Evolutionary conservation across 2,329 filamentous ascomycete genomes (phyloP), one percentile per base, ranked within the genome.

Genomic region (Teratosphaeria viscida): DNA sequence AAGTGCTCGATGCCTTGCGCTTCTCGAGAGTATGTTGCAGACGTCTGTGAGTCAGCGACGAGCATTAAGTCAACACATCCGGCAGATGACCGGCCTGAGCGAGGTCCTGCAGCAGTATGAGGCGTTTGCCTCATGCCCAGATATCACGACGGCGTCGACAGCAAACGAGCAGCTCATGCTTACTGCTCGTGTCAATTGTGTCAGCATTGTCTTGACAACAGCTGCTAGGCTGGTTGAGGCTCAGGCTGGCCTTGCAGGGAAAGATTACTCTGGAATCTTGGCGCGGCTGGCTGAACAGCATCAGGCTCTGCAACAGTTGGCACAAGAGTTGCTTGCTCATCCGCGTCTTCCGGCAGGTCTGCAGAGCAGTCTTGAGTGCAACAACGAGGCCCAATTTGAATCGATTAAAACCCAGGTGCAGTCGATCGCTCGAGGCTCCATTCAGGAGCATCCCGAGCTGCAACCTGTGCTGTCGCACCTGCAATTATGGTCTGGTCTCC

Each of bases 11-110:
- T 92, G 90, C 70, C 82, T 89, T 55, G 90, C 90, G 0, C 89
- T 89, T 64, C 77, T 96, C n/a, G 94, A 99, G 71, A 90, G 92
- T 29, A 80, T 96, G 61, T 77, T 97, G 34, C 81, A 86, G 61
- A 75, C 60, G 0, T 60, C 61, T 12, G 58, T 65, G 5, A 52
- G 58, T 23, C 66, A 70, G 60, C 65, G 65, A 16, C 23, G 7
- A 54, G 55, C 35, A n/a, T 14, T 56, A 12, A n/a, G 52, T 16
- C 43, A 54, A 47, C 27, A 58, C 10, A 6, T 58, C 5, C 47
- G 29, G 27, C 55, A 56, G 23, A 16, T 56, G 1, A n/a, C 8
- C 14, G 5, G 16, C 26, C 55, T 54, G n/a, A 19, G 19, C 16
- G 43, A 49, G 43, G 43, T 54, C 14, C 7, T 57, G 23, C 14